phyloP scores from a whole-genome alignment of 2,329 filamentous ascomycete genomes.

The Chaetomium strumarium region DNA sequence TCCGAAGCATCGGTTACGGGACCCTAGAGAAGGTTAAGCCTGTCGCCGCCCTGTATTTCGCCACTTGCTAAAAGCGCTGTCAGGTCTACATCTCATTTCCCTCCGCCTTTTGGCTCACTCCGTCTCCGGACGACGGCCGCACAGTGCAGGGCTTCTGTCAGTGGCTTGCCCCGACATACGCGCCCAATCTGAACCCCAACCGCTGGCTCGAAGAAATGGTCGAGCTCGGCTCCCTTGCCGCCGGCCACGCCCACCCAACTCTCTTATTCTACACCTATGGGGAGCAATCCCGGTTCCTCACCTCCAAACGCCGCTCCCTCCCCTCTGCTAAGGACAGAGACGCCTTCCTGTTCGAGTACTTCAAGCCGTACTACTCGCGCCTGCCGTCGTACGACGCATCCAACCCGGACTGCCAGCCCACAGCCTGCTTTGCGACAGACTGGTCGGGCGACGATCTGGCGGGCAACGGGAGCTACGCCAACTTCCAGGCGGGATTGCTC shows the following conservation, averaged over 20 bases:
- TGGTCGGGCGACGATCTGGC: slow-evolving; percentile 77
- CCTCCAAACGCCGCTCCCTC: slow-evolving; percentile 38
- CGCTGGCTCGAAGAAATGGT: slow-evolving; percentile 72
- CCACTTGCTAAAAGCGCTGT: neutral
- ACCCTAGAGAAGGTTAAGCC: slow-evolving; percentile 60
- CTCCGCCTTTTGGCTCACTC: slow-evolving; percentile 62
- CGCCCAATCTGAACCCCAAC: slow-evolving; percentile 51
- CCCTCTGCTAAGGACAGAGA: slow-evolving; percentile 43
- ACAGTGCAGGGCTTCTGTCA: slow-evolving; percentile 63
- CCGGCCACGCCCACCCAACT: slow-evolving; percentile 58
- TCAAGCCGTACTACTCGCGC: slow-evolving; percentile 70
- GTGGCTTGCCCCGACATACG: slow-evolving; percentile 68
- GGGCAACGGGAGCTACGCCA: slow-evolving; percentile 76
- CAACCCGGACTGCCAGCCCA: slow-evolving; percentile 55
- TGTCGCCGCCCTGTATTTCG: neutral
- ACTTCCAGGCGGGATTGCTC: slow-evolving; percentile 72
- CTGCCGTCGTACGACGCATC: slow-evolving; percentile 60
- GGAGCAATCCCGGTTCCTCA: slow-evolving; percentile 52
- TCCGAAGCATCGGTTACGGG: slow-evolving; percentile 62
- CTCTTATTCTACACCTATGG: slow-evolving; percentile 79
- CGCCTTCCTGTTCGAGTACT: slow-evolving; percentile 56
- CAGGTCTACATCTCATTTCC: slow-evolving; percentile 64
- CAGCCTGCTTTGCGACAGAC: slow-evolving; percentile 60
- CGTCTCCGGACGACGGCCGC: slow-evolving; percentile 35
- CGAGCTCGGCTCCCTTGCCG: slow-evolving; percentile 61